These are phyloP conservation scores for Candida quercuum DNA, from an alignment of 805 yeast species.

Conservation along the genomic window DNA sequence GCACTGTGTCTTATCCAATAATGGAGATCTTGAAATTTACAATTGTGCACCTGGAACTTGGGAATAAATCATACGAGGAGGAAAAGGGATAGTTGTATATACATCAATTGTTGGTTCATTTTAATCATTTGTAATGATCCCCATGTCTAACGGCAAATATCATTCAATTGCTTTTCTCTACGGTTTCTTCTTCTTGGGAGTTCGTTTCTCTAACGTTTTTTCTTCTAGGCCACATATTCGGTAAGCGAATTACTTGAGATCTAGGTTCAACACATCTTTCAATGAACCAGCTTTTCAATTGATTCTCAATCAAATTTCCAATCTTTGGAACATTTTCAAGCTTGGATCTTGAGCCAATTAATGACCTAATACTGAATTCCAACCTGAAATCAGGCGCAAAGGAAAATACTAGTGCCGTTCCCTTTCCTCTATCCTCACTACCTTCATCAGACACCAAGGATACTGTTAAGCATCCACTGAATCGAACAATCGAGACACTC, in stretches of 20 bases:
- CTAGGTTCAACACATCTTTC: constrained; percentile 94
- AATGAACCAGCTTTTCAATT: constrained; percentile 81
- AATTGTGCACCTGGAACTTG: constrained; percentile 24
- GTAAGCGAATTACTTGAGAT: constrained; percentile 78
- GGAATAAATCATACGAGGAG: too few species aligned
- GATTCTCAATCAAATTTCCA: constrained; percentile 75
- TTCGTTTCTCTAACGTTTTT: constrained; percentile 44
- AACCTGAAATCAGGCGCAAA: constrained; percentile 88
- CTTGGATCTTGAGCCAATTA: constrained; percentile 90
- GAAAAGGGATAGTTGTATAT: too few species aligned
- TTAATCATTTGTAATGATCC: too few species aligned
- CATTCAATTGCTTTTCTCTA: constrained; percentile 9
- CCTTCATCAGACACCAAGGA: constrained; percentile 33
- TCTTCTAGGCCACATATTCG: constrained; percentile 81
- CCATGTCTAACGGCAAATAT: too few species aligned
- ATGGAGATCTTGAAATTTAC: constrained; percentile 18
- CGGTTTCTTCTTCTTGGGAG: constrained; percentile 5
- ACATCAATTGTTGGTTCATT: too few species aligned
- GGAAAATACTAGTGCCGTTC: constrained; percentile 79
- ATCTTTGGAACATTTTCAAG: constrained; percentile 91
- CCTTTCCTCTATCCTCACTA: constrained; percentile 26
- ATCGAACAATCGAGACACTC: constrained; percentile 83
- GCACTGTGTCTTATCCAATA: constrained; percentile 11
- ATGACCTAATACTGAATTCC: constrained; percentile 82
- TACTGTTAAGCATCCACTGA: constrained; percentile 84